These are phyloP conservation scores for Gnetum montanum DNA, from an alignment of 75 land plant genomes.

Conservation along the genomic window DNA sequence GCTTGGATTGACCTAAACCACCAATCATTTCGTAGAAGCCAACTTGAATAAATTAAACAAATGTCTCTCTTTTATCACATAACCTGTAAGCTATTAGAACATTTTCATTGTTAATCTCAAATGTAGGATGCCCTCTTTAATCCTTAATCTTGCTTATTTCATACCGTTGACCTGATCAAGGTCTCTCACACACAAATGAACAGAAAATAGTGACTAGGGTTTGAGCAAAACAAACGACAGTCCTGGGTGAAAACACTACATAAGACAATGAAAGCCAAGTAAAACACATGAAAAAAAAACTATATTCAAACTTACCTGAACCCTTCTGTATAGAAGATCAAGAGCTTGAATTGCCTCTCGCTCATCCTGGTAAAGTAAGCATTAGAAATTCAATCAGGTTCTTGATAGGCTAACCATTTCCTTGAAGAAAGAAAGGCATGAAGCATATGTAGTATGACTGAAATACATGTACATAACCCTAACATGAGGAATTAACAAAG, in stretches of 20 bases:
- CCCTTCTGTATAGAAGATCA: slow-evolving; percentile 80
- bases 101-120: too few species aligned
- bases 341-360: slow-evolving; percentile 88
- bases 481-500: too few species aligned
- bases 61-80: too few species aligned
- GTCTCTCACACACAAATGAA: too few species aligned
- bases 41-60: too few species aligned
- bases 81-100: too few species aligned
- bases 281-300: background rate
- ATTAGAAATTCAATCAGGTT: background rate
- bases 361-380: slow-evolving; percentile 53
- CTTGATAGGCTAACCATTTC: background rate
- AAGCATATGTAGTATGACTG: background rate
- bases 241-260: too few species aligned
- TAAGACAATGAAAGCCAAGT: background rate
- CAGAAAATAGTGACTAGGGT: background rate
- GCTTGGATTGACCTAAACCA: too few species aligned
- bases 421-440: background rate
- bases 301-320: slow-evolving; percentile 61
- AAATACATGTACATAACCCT: background rate
- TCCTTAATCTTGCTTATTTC: too few species aligned
- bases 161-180: too few species aligned
- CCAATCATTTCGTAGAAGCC: too few species aligned
- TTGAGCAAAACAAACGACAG: background rate
- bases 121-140: too few species aligned